A percentile compares a stretch with the other conserved stretches of the same genome.
Evolutionary conservation across 106 monocot genomes (phyloP).

Genomic region (Triglochin maritima): DNA sequence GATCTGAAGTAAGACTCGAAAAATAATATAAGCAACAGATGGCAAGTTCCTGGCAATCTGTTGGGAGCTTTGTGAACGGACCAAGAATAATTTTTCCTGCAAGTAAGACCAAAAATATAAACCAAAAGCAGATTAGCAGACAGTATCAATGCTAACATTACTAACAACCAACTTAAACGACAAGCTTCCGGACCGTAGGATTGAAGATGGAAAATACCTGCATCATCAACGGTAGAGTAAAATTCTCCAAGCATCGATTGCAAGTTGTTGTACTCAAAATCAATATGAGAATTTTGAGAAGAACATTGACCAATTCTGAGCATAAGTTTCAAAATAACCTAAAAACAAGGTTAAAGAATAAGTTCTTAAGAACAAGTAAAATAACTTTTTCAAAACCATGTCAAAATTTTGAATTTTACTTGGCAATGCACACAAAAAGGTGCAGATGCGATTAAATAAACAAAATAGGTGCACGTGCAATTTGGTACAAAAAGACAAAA

Average conservation of each 20-base stretch:
- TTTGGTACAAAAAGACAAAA: too few relatives aligned
- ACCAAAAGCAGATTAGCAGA: neutral
- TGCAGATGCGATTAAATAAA: too few relatives aligned
- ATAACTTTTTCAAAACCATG: too few relatives aligned
- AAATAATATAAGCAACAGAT: conserved; percentile 63
- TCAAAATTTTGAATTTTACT: too few relatives aligned
- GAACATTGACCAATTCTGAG: conserved; percentile 10
- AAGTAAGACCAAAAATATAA: conserved; percentile 6
- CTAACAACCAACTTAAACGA: neutral
- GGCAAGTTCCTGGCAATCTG: conserved; percentile 71
- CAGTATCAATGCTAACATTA: neutral
- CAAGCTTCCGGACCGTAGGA: neutral
- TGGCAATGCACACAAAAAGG: too few relatives aligned
- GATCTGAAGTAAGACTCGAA: conserved; percentile 37
- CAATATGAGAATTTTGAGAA: conserved; percentile 5
- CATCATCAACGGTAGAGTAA: conserved; percentile 16
- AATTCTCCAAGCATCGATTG: conserved; percentile 34
- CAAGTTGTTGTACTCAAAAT: conserved; percentile 18
- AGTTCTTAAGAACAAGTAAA: too few relatives aligned
- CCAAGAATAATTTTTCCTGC: conserved; percentile 40
- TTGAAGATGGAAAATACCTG: conserved; percentile 19
- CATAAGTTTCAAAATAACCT: conserved; percentile 15
- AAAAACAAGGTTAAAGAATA: too few relatives aligned
- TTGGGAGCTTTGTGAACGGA: conserved; percentile 55
- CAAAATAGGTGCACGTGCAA: too few relatives aligned